Evolutionary conservation across 495 filamentous ascomycete species (phyloP), one percentile per base, ranked within the genome.

Genomic region (Podospora pseudocomata): DNA sequence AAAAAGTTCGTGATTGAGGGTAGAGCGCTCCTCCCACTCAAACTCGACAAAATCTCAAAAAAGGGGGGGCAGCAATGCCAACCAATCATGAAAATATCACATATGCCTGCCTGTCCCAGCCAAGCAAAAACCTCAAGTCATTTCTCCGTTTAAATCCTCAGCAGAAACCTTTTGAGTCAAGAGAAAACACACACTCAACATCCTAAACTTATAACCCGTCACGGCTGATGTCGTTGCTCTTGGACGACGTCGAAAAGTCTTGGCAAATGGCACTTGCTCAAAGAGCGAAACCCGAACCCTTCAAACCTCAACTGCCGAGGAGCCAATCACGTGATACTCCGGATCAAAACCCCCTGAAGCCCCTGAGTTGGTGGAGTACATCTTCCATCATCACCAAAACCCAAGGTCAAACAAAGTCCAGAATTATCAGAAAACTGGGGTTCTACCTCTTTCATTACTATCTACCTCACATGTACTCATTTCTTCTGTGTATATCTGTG

Each of bases 81-180:
- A 59, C 55, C 26, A 68, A 66, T 15, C 26, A 66, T 67, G 61
- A 57, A 58, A 65, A 63, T 61, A 23, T 49, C 55, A 27, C 55
- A 71, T 60, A 61, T 15, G 5, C 16, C 39, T 15, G 5, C 16
- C 39, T 49, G 39, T 2, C 39, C 39, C 39, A 49, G 39, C 13
- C 39, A 3, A 16, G 15, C 15, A 49, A 49, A 49, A 54, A 32
- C n/a, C 56, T 59, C 56, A 59, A 59, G 19, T 59, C 20, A 63
- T 44, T 60, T 27, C 7, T 11, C 39, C 13, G 39, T 49, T 49
- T 11, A 49, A 11, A 2, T 13, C 15, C 18, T 16, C 39, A 49
- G 39, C 39, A 6, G 13, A 49, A 49, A 49, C 0, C 39, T 49
- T 16, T 49, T 49, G 13, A 11, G 39, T 49, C 7, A 9, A 11